A percentile compares a stretch with the other conserved stretches of the same genome.
These are phyloP conservation scores for Babesia bovis DNA, from an alignment of 169 alveolate genomes.

Conservation along the genomic window DNA sequence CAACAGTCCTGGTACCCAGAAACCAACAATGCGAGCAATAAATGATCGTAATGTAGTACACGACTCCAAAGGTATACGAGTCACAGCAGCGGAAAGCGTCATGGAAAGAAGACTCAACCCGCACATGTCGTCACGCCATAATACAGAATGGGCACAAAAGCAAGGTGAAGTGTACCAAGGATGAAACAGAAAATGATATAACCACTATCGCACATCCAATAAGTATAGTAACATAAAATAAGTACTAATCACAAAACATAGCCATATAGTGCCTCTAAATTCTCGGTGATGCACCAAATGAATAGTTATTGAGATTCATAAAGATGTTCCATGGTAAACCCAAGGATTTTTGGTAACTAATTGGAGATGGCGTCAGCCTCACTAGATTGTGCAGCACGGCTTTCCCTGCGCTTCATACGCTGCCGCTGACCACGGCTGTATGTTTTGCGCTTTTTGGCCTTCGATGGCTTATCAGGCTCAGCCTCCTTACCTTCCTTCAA, in stretches of 20 bases:
- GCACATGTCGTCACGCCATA: neutral
- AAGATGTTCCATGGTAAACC: too few relatives aligned
- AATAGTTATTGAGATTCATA: too few relatives aligned
- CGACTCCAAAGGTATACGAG: slow-evolving; percentile 61
- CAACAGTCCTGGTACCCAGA: neutral
- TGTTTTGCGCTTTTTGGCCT: slow-evolving; percentile 33
- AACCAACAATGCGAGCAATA: slow-evolving; percentile 13
- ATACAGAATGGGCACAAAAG: slow-evolving; percentile 9
- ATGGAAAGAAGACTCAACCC: slow-evolving; percentile 26
- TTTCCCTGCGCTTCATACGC: slow-evolving; percentile 56
- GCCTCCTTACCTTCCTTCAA: neutral
- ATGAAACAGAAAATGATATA: neutral
- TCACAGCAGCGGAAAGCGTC: slow-evolving; percentile 17
- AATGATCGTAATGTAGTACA: slow-evolving; percentile 10
- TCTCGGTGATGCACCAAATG: too few relatives aligned
- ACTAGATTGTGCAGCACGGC: too few relatives aligned
- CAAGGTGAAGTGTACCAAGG: slow-evolving; percentile 49
- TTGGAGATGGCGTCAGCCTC: too few relatives aligned
- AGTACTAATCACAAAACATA: too few relatives aligned
- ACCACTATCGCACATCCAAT: neutral
- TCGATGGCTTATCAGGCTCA: neutral
- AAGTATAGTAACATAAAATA: neutral
- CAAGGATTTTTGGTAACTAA: too few relatives aligned
- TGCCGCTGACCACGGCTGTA: slow-evolving; percentile 64
- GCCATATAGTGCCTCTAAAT: too few relatives aligned